Percentiles rank a stretch among this genome's conserved stretches.
Evolutionary conservation across 345 rosid genomes (phyloP).

Genomic region (Populus alba): DNA sequence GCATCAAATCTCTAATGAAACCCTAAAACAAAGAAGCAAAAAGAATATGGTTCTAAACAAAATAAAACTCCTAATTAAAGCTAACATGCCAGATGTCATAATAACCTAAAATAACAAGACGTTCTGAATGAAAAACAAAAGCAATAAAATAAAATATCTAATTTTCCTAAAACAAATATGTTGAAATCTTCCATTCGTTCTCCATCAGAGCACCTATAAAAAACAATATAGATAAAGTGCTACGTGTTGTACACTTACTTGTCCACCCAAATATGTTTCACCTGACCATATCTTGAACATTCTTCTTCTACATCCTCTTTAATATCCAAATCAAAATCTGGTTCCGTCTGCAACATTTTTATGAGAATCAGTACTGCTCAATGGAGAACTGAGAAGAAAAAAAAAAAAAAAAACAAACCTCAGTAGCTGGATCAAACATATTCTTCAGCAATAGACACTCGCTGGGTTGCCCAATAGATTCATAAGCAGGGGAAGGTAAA

Average conservation of each 20-base stretch:
- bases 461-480: constrained; percentile 73
- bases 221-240: background rate
- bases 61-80: background rate
- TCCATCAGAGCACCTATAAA: background rate
- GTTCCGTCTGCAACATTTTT: constrained; percentile 59
- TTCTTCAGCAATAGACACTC: constrained; percentile 86
- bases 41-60: background rate
- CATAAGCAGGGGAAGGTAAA: constrained; percentile 46
- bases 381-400: background rate
- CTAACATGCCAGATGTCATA: background rate
- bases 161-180: background rate
- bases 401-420: constrained; percentile 46
- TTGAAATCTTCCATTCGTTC: background rate
- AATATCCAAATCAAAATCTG: constrained; percentile 73
- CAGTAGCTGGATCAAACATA: constrained; percentile 87
- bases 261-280: constrained; percentile 77
- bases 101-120: background rate
- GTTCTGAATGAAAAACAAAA: background rate
- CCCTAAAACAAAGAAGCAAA: background rate
- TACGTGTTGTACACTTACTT: constrained; percentile 47
- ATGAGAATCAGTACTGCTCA: constrained; percentile 7
- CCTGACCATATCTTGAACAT: constrained; percentile 79
- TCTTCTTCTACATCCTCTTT: constrained; percentile 78
- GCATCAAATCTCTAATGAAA: background rate
- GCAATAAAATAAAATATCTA: background rate